Percentiles rank a stretch among this genome's conserved stretches.
These are phyloP conservation scores for Saxophila tyrrhenica DNA, from an alignment of 495 filamentous ascomycete genomes.

Conservation along the genomic window DNA sequence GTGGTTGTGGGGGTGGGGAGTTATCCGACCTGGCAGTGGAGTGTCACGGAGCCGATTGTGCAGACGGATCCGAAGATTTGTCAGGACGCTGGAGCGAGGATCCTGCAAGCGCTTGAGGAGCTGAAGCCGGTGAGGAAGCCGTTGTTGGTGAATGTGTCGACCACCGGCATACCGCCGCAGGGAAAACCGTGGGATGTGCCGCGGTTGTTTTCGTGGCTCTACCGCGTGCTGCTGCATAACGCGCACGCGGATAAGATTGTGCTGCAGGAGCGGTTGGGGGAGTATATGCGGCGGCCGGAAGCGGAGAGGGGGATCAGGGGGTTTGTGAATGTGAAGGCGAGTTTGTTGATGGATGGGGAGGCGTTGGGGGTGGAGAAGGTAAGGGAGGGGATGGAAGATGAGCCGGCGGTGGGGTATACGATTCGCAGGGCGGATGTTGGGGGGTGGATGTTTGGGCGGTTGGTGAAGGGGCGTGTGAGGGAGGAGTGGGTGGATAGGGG, in stretches of 20 bases:
- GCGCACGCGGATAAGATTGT: constrained; percentile 49
- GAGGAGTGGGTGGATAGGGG: constrained; percentile 5
- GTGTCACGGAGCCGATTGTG: constrained; percentile 23
- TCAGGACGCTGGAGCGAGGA: constrained; percentile 34
- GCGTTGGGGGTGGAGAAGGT: constrained; percentile 20
- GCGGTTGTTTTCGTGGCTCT: constrained; percentile 37
- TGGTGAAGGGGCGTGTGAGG: constrained; percentile 14
- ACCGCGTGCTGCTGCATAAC: constrained; percentile 37
- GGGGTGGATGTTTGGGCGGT: constrained; percentile 22
- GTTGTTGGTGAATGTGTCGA: constrained; percentile 39
- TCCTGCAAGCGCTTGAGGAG: constrained; percentile 35
- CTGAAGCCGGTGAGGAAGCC: constrained; percentile 27
- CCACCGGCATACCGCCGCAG: constrained; percentile 39
- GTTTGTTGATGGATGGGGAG: constrained; percentile 19
- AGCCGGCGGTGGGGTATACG: constrained; percentile 24
- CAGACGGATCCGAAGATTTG: constrained; percentile 50
- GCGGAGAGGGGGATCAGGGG: constrained; percentile 21
- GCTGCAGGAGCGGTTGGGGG: constrained; percentile 41
- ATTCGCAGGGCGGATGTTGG: constrained; percentile 27
- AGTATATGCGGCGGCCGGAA: constrained; percentile 30
- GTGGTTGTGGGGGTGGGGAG: constrained; percentile 29
- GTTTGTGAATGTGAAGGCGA: constrained; percentile 7
- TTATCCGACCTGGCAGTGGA: constrained; percentile 19
- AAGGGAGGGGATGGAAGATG: constrained; percentile 15
- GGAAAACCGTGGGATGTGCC: constrained; percentile 42